These are phyloP conservation scores for Penicillium goetzii DNA, from an alignment of 495 filamentous ascomycete species.

Conservation along the genomic window DNA sequence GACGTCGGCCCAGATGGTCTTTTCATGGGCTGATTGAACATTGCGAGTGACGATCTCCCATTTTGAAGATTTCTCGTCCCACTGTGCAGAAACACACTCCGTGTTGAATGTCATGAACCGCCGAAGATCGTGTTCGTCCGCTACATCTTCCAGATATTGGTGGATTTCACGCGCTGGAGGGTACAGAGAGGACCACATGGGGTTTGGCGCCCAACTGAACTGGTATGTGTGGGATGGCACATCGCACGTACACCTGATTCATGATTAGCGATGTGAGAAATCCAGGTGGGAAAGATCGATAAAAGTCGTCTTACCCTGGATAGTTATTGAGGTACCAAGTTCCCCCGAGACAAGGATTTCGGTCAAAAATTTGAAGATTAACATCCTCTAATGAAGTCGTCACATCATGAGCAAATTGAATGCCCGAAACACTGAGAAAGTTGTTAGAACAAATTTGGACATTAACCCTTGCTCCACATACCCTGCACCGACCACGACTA, in stretches of 20 bases:
- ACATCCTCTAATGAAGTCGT: neutral
- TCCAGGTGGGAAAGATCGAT: neutral
- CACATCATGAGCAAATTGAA: neutral
- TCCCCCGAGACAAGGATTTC: slow-evolving; percentile 2
- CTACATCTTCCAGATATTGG: neutral
- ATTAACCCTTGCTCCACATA: neutral
- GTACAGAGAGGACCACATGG: neutral
- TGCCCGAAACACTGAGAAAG: neutral
- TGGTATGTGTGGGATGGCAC: slow-evolving; percentile 1
- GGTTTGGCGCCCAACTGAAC: neutral
- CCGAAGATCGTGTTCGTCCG: neutral
- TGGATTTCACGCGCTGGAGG: neutral
- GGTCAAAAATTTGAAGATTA: slow-evolving; percentile 1
- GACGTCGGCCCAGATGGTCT: neutral
- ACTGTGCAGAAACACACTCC: neutral
- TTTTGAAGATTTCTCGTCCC: neutral
- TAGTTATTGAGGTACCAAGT: slow-evolving; percentile 1
- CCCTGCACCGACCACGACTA: neutral
- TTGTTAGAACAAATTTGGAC: neutral
- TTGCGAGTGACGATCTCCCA: neutral
- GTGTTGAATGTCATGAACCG: neutral
- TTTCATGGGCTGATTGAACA: neutral
- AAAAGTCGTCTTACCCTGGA: neutral
- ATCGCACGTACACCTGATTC: neutral
- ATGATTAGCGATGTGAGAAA: neutral